These are phyloP conservation scores for Tulasnella sp. DNA, from an alignment of 768 basidiomycete species.

Conservation along the genomic window DNA sequence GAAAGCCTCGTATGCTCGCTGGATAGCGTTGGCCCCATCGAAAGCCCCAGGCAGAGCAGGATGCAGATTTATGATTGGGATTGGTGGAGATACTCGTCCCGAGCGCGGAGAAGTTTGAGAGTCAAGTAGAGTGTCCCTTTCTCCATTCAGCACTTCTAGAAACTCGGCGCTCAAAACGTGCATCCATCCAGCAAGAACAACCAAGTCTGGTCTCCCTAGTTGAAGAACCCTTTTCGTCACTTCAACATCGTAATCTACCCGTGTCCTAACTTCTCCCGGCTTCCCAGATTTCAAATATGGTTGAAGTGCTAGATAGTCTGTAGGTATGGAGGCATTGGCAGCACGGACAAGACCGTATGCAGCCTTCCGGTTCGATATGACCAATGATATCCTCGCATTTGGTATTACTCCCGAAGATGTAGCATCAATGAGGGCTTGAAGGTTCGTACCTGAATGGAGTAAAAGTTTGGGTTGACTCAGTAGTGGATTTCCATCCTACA, in stretches of 20 bases:
- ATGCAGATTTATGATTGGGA: slow-evolving; percentile 92
- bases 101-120: not conserved
- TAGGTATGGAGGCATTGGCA: slow-evolving; percentile 65
- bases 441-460: slow-evolving; percentile 60
- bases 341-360: slow-evolving; percentile 86
- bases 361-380: slow-evolving; percentile 83
- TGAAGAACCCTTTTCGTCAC: slow-evolving; percentile 48
- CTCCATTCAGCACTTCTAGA: slow-evolving; percentile 48
- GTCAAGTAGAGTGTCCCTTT: too few relatives aligned
- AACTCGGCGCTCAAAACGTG: slow-evolving; percentile 81
- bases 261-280: slow-evolving; percentile 50
- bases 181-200: slow-evolving; percentile 99
- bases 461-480: not conserved
- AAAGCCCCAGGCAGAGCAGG: slow-evolving; percentile 95
- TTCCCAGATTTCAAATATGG: slow-evolving; percentile 51
- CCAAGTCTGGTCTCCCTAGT: slow-evolving; percentile 50
- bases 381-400: slow-evolving; percentile 55
- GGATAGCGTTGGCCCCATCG: slow-evolving; percentile 85
- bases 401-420: slow-evolving; percentile 45
- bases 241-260: slow-evolving; percentile 76
- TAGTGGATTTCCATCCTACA: not conserved
- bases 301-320: slow-evolving; percentile 69
- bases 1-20: slow-evolving; percentile 81
- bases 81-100: slow-evolving; percentile 22
- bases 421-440: slow-evolving; percentile 92